Base-by-base conservation (phyloP, 2,329 filamentous ascomycete species). In the Myrmaecium sp. region DNA sequence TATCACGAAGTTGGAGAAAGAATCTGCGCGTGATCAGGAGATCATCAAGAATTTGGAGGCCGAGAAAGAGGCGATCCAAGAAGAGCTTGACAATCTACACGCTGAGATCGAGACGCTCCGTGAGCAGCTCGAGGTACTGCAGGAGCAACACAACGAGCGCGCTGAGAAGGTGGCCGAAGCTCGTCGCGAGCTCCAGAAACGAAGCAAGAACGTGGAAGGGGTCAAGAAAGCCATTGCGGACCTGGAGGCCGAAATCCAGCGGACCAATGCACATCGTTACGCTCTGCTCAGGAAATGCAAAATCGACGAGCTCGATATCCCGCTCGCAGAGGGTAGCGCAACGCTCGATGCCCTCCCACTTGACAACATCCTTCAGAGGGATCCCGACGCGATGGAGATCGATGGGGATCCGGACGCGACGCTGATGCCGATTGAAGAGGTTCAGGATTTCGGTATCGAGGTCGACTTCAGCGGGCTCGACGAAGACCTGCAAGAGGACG, bases 401-500 rank as follows among this genome's bases (percentile, higher is more conserved):
- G 89, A 95, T 35, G 79, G 79, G 29, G 66, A 70, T 5, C 47
- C 49, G 11, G 62, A 64, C 11, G 60, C 64, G 17, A 60, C 66
- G 28, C 53, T 55, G 21, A 55, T 59, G 23, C 44, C 44, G 6
- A 25, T 67, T 26, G 32, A 74, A 27, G 67, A 72, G 19, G 65
- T 86, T 34, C 74, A 92, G 36, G 81, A 95, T 47, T 83, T 93
- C 44, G 89, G 89, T 29, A 93, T 98, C 38, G 73, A 81, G 30
- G 69, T 93, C 28, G 74, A 93, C 51, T 98, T 92, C 52, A 69
- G 76, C 24, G 64, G 67, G 17, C 64, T 98, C 5, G 75, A 83
- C 25, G 79, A 84, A 9, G 80, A 92, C 23, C 60, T 94, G 17
- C 80, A 80, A 53, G 66, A 75, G 71, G 68, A 74, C 33, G 64